phyloP scores from a whole-genome alignment of 345 rosid genomes.

The Cochlearia excelsa region DNA sequence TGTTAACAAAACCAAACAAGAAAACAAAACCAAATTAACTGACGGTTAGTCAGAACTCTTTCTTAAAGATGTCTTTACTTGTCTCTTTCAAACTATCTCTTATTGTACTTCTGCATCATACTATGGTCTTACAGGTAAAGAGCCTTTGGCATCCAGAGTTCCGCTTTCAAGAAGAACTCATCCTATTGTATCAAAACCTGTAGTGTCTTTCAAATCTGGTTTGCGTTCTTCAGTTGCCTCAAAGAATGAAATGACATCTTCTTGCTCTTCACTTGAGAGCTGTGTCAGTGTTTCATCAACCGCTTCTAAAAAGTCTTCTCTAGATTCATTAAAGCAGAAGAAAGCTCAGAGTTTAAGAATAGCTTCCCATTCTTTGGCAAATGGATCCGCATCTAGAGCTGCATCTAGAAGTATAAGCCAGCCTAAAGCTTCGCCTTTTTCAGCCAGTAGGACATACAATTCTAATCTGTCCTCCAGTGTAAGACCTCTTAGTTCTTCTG shows the following conservation, averaged over 20 bases:
- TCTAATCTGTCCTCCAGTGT: conserved; percentile 47
- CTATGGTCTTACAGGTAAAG: conserved; percentile 48
- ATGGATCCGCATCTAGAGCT: conserved; percentile 36
- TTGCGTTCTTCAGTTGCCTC: conserved; percentile 43
- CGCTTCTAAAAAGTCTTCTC: conserved; percentile 40
- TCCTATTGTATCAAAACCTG: conserved; percentile 47
- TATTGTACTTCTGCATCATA: conserved; percentile 22
- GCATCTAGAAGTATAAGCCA: conserved; percentile 42
- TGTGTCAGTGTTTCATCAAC: conserved; percentile 40
- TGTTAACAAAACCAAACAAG: conserved; percentile 48
- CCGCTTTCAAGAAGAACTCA: conserved; percentile 36
- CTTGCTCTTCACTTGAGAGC: neutral
- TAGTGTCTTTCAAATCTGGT: conserved; percentile 42
- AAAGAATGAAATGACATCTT: conserved; percentile 43
- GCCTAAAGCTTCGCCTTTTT: conserved; percentile 38
- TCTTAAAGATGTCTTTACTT: conserved; percentile 7
- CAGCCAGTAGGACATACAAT: conserved; percentile 46
- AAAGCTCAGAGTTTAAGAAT: conserved; percentile 39
- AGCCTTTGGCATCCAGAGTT: conserved; percentile 38
- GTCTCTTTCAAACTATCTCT: neutral
- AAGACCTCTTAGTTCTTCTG: conserved; percentile 68
- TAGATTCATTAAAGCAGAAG: conserved; percentile 38
- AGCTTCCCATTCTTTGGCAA: conserved; percentile 36
- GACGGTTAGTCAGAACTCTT: conserved; percentile 34
- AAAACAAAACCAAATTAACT: conserved; percentile 44